Base-by-base conservation (phyloP, 805 yeast species). In the Metschnikowia kunwiensis region DNA sequence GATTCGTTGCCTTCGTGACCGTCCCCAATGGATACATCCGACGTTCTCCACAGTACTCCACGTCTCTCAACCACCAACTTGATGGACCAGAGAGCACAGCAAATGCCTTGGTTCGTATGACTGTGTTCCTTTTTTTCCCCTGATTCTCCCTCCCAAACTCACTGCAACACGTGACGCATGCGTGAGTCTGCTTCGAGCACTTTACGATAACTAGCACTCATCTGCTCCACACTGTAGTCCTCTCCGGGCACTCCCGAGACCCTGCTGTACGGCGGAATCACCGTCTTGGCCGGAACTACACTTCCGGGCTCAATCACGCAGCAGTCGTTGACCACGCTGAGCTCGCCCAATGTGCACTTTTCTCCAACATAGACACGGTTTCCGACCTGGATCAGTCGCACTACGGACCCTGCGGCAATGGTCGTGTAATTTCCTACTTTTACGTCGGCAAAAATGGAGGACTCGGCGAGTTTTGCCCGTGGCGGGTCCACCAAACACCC, bases 241-340 rank as follows among this genome's bases (percentile, higher is more conserved):
- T 30, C 32, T 3, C 72, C 71, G 1, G 71, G 70, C 2, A 39
- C 43, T 0, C 72, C 72, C 10, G 57, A 46, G 3, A 75, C 80
- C 19, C 63, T 55, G 24, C 75, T 64, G 43, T 67, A 77, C 0
- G 81, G 77, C 3, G 82, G 79, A n/a, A 77, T 60, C 16, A 70
- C 66, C 40, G 54, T 54, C 11, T 59, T 61, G 2, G 63, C 57
- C 0, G 78, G 77, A 2, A 78, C 44, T 2, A 46, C 41, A 0
- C 73, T 61, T 10, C 65, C 66, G 32, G 62, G 57, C 15, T 65
- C 63, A 3, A 78, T 59, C 3, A 73, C 42, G 37, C 78, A 74
- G 48, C 80, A 74, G 33, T 77, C 84, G 47, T 74, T 67, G 10
- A 78, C 54, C 1, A 68, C 58, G 7, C 69, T 57, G 16, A 60